These are phyloP conservation scores for Rhodomyrtus psidioides DNA, from an alignment of 441 rosid genomes.

Conservation along the genomic window DNA sequence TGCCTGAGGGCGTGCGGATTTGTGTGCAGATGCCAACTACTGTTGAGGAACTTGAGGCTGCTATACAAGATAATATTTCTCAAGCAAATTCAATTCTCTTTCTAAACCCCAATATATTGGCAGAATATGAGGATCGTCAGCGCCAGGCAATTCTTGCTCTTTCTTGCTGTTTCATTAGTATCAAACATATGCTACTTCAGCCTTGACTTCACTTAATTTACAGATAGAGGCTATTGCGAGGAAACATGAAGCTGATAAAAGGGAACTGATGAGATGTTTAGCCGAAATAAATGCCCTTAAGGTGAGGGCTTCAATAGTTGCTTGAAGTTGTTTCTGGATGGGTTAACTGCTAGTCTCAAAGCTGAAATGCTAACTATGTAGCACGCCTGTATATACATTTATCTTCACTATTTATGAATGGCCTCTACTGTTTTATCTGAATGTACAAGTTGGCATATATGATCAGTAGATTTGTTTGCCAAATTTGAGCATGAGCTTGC, in stretches of 20 bases:
- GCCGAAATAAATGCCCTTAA: slow-evolving; percentile 64
- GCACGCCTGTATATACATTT: not conserved
- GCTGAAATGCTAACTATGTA: not conserved
- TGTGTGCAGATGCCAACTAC: slow-evolving; percentile 75
- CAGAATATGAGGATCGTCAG: slow-evolving; percentile 80
- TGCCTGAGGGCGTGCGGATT: not conserved
- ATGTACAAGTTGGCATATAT: not conserved
- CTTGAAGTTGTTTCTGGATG: not conserved
- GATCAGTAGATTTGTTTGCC: not conserved
- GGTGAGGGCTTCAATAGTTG: slow-evolving; percentile 26
- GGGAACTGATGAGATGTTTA: slow-evolving; percentile 41
- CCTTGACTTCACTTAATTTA: slow-evolving; percentile 2
- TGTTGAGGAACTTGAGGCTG: slow-evolving; percentile 88
- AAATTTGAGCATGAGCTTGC: not conserved
- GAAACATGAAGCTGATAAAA: slow-evolving; percentile 67
- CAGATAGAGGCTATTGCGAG: slow-evolving; percentile 49
- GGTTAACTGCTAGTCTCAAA: not conserved
- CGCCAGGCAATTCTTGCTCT: slow-evolving; percentile 33
- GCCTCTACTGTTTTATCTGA: not conserved
- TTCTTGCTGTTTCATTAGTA: not conserved
- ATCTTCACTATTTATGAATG: not conserved
- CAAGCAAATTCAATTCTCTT: slow-evolving; percentile 86
- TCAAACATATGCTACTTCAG: not conserved
- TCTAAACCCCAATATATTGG: slow-evolving; percentile 71
- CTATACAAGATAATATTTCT: slow-evolving; percentile 69